Conservation (phyloP, 2,329 filamentous ascomycete species). For the Monosporascus sp. region DNA sequence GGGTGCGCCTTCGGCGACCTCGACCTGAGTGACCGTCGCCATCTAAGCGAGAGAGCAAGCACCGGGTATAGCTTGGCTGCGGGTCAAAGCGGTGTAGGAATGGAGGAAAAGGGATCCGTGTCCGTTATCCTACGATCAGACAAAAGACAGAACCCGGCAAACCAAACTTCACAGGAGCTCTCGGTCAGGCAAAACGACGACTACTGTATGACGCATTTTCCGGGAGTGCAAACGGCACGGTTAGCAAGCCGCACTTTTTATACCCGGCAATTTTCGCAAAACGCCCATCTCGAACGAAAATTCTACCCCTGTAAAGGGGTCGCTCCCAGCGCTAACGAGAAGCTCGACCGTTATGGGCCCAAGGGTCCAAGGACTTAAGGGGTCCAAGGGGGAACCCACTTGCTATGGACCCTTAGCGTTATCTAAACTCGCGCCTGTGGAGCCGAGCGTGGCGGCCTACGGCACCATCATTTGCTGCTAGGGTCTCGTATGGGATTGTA, state of each 20-base stretch:
- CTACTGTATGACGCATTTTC: neutral
- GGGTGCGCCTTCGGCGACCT: slow-evolving; percentile 9
- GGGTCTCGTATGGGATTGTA: no score
- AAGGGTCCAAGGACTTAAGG: neutral
- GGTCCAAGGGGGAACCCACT: neutral
- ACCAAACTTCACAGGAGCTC: neutral
- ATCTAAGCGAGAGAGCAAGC: slow-evolving; percentile 1
- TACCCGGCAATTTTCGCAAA: neutral
- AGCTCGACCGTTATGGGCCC: neutral
- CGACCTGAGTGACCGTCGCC: slow-evolving; percentile 16
- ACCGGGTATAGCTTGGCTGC: neutral
- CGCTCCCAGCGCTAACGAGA: no score
- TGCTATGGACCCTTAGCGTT: neutral
- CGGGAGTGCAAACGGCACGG: neutral
- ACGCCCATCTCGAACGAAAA: neutral
- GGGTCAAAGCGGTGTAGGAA: neutral
- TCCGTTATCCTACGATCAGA: neutral
- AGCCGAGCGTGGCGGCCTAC: no score
- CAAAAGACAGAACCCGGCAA: neutral
- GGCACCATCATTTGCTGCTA: no score
- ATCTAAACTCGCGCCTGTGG: no score
- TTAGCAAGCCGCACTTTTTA: neutral
- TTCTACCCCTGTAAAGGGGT: neutral
- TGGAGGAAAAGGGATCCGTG: neutral
- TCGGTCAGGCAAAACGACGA: neutral